phyloP scores from a whole-genome alignment of 2,329 filamentous ascomycete species.

The Colletotrichum graminicola region DNA sequence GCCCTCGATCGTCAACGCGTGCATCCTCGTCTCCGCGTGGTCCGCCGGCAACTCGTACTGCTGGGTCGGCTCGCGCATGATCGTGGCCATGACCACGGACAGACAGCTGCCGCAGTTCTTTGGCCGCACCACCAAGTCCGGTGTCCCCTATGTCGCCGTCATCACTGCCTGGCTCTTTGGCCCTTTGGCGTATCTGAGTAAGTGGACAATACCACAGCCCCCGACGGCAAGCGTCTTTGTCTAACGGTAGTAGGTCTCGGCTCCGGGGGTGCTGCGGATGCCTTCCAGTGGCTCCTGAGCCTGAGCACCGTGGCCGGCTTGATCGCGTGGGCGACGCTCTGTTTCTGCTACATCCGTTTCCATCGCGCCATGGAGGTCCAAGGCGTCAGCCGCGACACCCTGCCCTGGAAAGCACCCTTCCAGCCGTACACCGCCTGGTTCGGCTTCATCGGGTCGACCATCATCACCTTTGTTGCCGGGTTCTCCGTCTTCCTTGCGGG shows the following conservation, averaged over 20 bases:
- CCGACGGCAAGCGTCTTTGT: slow-evolving; percentile 58
- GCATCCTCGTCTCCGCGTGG: slow-evolving; percentile 61
- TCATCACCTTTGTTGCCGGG: slow-evolving; percentile 66
- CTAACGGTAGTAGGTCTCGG: slow-evolving; percentile 58
- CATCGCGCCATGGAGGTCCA: slow-evolving; percentile 56
- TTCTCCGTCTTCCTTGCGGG: slow-evolving; percentile 73
- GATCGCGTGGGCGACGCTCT: slow-evolving; percentile 59
- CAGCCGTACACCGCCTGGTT: slow-evolving; percentile 59
- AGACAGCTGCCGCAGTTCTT: slow-evolving; percentile 52
- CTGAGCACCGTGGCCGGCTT: slow-evolving; percentile 59
- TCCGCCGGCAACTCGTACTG: slow-evolving; percentile 58
- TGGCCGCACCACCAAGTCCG: slow-evolving; percentile 52
- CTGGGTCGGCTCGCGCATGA: slow-evolving; percentile 58
- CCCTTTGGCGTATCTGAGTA: slow-evolving; percentile 57
- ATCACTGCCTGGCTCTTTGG: slow-evolving; percentile 53
- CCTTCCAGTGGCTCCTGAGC: slow-evolving; percentile 62
- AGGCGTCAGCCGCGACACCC: slow-evolving; percentile 51
- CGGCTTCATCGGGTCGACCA: slow-evolving; percentile 57
- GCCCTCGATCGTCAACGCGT: slow-evolving; percentile 62
- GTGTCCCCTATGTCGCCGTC: slow-evolving; percentile 59
- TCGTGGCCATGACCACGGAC: slow-evolving; percentile 51
- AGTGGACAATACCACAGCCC: slow-evolving; percentile 59
- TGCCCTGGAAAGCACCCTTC: slow-evolving; percentile 59
- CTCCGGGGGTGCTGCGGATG: slow-evolving; percentile 58
- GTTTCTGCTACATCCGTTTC: slow-evolving; percentile 58